These are phyloP conservation scores for Zymoseptoria pseudotritici DNA, from an alignment of 2,329 filamentous ascomycete species.

Conservation along the genomic window DNA sequence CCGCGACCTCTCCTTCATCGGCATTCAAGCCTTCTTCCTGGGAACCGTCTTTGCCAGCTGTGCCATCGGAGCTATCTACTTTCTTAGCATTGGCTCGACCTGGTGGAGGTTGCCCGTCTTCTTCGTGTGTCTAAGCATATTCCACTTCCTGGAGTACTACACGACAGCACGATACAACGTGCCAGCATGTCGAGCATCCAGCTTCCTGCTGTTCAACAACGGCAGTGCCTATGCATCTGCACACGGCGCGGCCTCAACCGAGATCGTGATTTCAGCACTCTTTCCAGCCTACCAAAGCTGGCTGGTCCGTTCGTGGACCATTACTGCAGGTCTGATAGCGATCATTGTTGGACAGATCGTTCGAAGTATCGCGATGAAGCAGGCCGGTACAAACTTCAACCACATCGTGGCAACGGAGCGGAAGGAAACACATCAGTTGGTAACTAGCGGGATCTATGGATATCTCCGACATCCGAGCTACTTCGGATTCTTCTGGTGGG, in stretches of 20 bases:
- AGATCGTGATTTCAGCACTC: slow-evolving; percentile 55
- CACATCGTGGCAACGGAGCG: slow-evolving; percentile 65
- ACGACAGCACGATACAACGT: slow-evolving; percentile 82
- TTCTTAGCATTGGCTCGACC: slow-evolving; percentile 15
- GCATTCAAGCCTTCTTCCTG: slow-evolving; percentile 39
- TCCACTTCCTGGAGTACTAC: slow-evolving; percentile 97
- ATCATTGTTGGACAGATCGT: slow-evolving; percentile 65
- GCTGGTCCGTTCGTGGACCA: slow-evolving; percentile 24
- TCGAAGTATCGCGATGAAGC: slow-evolving; percentile 76
- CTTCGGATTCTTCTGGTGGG: slow-evolving; percentile 99
- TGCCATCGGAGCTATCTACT: slow-evolving; percentile 23
- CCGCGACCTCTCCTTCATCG: slow-evolving; percentile 42
- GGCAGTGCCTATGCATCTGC: slow-evolving; percentile 78
- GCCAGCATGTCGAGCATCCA: slow-evolving; percentile 58
- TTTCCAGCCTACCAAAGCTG: slow-evolving; percentile 32
- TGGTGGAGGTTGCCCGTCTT: slow-evolving; percentile 57
- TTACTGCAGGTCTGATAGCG: slow-evolving; percentile 53
- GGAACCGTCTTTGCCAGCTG: slow-evolving; percentile 33
- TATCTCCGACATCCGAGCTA: slow-evolving; percentile 80
- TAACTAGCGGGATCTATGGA: slow-evolving; percentile 73
- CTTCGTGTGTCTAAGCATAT: slow-evolving; percentile 60
- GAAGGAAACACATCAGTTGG: slow-evolving; percentile 68
- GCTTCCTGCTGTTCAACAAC: slow-evolving; percentile 80
- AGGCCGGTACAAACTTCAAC: slow-evolving; percentile 87
- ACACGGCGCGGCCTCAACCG: slow-evolving; percentile 64